These are phyloP conservation scores for Leucocoprinus birnbaumii DNA, from an alignment of 768 basidiomycete species.

Conservation along the genomic window DNA sequence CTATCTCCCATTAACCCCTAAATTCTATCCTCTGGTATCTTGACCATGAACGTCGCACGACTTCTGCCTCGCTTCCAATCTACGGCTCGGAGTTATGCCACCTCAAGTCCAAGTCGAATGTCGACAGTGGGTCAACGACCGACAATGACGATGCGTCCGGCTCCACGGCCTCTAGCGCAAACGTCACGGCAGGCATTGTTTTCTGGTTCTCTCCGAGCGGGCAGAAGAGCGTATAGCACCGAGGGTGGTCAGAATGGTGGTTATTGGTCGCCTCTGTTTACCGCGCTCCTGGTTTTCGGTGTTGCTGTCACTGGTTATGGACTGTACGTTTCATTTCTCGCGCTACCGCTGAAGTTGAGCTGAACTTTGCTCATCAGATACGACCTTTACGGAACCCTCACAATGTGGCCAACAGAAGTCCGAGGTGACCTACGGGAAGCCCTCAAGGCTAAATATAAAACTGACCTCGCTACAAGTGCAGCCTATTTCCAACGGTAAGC, in stretches of 20 bases:
- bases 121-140: not conserved
- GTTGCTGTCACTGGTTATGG: slow-evolving; percentile 29
- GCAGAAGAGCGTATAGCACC: slow-evolving; percentile 6
- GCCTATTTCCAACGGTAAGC: slow-evolving; percentile 53
- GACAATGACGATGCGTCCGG: not conserved
- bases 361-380: not conserved
- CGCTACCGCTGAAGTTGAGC: not conserved
- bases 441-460: slow-evolving; percentile 58
- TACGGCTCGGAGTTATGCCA: not conserved
- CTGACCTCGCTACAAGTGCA: slow-evolving; percentile 48
- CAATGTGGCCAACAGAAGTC: slow-evolving; percentile 65
- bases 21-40: too few relatives aligned
- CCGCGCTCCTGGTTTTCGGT: slow-evolving; percentile 27
- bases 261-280: slow-evolving; percentile 21
- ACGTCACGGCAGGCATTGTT: not conserved
- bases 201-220: not conserved
- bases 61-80: not conserved
- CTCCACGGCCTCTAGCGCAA: not conserved
- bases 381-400: slow-evolving; percentile 53
- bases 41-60: slow-evolving; percentile 5
- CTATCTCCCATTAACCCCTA: too few relatives aligned
- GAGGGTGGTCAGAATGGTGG: slow-evolving; percentile 5
- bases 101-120: not conserved
- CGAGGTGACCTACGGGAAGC: slow-evolving; percentile 64
- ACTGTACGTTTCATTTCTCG: slow-evolving; percentile 23